These are phyloP conservation scores for Macaranga tanarius DNA, from an alignment of 441 rosid genomes.

Conservation along the genomic window DNA sequence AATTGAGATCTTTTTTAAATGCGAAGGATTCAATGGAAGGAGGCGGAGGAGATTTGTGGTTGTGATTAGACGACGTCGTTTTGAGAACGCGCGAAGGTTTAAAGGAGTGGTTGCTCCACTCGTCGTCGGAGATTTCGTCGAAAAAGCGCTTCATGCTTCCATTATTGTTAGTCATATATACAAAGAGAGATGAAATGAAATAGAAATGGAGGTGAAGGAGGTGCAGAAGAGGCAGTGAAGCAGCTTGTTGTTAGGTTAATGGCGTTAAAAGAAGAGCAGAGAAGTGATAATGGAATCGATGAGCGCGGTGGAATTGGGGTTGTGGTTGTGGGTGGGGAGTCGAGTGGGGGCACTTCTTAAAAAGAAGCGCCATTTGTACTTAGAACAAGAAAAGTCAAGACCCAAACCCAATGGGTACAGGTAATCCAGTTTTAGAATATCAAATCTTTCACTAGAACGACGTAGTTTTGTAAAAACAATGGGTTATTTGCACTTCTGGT, in stretches of 20 bases:
- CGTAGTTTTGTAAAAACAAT: too few species aligned
- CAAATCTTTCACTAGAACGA: too few species aligned
- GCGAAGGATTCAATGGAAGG: constrained; percentile 78
- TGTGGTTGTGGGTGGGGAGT: background rate
- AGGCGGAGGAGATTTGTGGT: constrained; percentile 40
- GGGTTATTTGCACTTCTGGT: too few species aligned
- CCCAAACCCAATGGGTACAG: too few species aligned
- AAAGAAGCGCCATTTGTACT: background rate
- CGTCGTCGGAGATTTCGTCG: constrained; percentile 86
- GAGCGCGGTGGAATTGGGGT: too few species aligned
- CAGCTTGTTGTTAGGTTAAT: too few species aligned
- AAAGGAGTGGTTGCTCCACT: constrained; percentile 77
- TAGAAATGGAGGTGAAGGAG: too few species aligned
- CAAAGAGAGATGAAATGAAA: background rate
- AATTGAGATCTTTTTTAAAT: constrained; percentile 24
- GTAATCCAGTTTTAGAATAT: too few species aligned
- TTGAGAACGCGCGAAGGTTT: constrained; percentile 73
- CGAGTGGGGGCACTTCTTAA: background rate
- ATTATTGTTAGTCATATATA: background rate
- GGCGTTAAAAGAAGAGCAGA: too few species aligned
- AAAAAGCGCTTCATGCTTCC: constrained; percentile 71
- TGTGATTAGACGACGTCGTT: constrained; percentile 25
- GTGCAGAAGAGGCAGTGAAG: too few species aligned
- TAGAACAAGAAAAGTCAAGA: background rate
- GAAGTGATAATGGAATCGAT: too few species aligned